A percentile compares a stretch with the other conserved stretches of the same genome.
Evolutionary conservation across 768 basidiomycete species (phyloP).

Genomic region (Leccinum aurantiacum): DNA sequence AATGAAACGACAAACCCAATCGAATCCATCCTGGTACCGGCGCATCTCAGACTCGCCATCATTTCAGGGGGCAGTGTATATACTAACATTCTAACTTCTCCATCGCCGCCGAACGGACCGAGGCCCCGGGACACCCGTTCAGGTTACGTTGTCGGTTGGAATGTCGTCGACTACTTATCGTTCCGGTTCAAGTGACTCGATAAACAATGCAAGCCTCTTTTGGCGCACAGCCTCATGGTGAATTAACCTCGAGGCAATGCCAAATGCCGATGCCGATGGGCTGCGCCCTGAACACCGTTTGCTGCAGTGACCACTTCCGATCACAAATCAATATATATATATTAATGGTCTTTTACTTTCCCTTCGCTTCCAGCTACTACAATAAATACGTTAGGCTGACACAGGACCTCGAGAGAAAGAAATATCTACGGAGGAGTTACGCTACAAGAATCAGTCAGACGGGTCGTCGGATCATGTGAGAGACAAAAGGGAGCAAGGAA

Average conservation of each 20-base stretch:
- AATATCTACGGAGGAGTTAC: constrained; percentile 32
- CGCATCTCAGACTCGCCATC: not conserved
- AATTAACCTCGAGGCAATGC: constrained; percentile 12
- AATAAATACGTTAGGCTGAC: constrained; percentile 30
- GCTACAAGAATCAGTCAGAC: constrained; percentile 28
- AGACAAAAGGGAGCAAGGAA: constrained; percentile 3
- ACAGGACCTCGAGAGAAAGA: constrained; percentile 18
- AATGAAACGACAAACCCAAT: not conserved
- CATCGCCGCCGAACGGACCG: not conserved
- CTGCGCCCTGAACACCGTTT: not conserved
- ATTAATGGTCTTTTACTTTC: constrained; percentile 15
- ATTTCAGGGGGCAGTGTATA: not conserved
- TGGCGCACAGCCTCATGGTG: constrained; percentile 13
- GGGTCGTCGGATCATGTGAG: not conserved
- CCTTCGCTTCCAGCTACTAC: constrained; percentile 19
- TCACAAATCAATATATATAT: constrained; percentile 3
- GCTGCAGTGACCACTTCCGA: not conserved
- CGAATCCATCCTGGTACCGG: not conserved
- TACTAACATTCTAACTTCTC: not conserved
- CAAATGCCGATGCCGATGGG: not conserved
- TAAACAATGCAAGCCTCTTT: not conserved
- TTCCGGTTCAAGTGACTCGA: too few relatives aligned
- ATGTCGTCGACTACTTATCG: too few relatives aligned
- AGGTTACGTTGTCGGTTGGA: not conserved
- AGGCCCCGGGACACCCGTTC: not conserved